Conservation (phyloP, 169 alveolate species). For the Blepharisma undulans region DNA sequence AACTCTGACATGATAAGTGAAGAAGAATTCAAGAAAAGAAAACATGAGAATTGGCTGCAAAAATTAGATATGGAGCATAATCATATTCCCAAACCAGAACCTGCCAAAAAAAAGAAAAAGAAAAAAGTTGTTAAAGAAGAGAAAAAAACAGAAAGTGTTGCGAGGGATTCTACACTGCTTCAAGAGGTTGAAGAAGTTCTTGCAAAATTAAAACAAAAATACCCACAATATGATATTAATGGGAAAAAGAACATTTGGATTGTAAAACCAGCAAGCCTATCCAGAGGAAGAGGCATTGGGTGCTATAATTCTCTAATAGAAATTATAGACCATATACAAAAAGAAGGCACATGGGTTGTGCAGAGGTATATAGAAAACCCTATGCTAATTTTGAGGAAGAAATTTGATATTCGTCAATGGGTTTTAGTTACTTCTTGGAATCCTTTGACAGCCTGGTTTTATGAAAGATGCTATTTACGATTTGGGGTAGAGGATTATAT, state of each 20-base stretch:
- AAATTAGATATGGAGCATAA: slow-evolving; percentile 53
- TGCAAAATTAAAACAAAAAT: slow-evolving; percentile 19
- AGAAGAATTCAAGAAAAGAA: slow-evolving; percentile 58
- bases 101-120: slow-evolving; percentile 36
- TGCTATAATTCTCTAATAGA: slow-evolving; percentile 54
- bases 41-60: slow-evolving; percentile 66
- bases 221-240: slow-evolving; percentile 61
- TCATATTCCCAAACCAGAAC: background rate
- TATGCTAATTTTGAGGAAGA: slow-evolving; percentile 69
- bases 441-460: slow-evolving; percentile 84
- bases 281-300: slow-evolving; percentile 88
- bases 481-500: slow-evolving; percentile 80
- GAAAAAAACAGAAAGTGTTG: slow-evolving; percentile 54
- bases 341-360: slow-evolving; percentile 74
- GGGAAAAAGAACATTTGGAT: slow-evolving; percentile 87
- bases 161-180: slow-evolving; percentile 43
- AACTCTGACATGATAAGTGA: slow-evolving; percentile 71
- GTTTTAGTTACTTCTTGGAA: slow-evolving; percentile 84
- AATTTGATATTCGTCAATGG: slow-evolving; percentile 89
- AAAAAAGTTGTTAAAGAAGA: slow-evolving; percentile 30
- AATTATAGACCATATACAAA: slow-evolving; percentile 67
- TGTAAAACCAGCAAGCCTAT: slow-evolving; percentile 87
- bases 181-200: slow-evolving; percentile 26
- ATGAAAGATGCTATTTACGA: slow-evolving; percentile 82
- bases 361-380: slow-evolving; percentile 86